Percentiles rank a stretch among this genome's conserved stretches.
Evolutionary conservation across 2,329 filamentous ascomycete genomes (phyloP).

Genomic region (Colletotrichum karsti): DNA sequence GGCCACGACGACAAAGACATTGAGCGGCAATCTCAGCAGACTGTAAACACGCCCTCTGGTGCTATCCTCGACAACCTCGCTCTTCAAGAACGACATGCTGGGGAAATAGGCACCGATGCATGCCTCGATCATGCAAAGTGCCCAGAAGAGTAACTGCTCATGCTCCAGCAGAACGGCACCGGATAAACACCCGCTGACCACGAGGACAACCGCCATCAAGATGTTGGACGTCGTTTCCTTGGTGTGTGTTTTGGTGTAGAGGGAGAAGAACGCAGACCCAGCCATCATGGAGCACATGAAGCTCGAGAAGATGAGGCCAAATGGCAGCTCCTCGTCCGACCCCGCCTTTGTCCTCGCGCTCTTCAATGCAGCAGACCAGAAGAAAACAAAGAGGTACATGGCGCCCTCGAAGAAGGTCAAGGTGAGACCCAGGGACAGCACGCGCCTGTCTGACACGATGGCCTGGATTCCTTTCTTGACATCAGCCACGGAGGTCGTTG

Average conservation of each 20-base stretch:
- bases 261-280: conserved; percentile 58
- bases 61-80: conserved; percentile 60
- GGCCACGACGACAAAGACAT: conserved; percentile 59
- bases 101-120: conserved; percentile 68
- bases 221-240: conserved; percentile 40
- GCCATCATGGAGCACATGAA: conserved; percentile 67
- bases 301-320: conserved; percentile 62
- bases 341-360: conserved; percentile 42
- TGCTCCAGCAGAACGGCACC: conserved; percentile 50
- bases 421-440: conserved; percentile 59
- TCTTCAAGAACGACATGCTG: conserved; percentile 63
- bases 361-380: conserved; percentile 66
- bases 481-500: conserved; percentile 28
- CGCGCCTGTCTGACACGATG: conserved; percentile 50
- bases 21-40: conserved; percentile 64
- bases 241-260: conserved; percentile 37
- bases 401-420: conserved; percentile 68
- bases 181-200: conserved; percentile 46
- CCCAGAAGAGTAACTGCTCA: conserved; percentile 59
- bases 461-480: conserved; percentile 33
- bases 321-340: conserved; percentile 41
- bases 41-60: conserved; percentile 64
- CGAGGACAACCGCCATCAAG: conserved; percentile 42
- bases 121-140: conserved; percentile 64
- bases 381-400: conserved; percentile 71